Evolutionary conservation across 176 grass and related monocot species (phyloP), one percentile per base, ranked within the genome.

Genomic region (Lolium perenne): DNA sequence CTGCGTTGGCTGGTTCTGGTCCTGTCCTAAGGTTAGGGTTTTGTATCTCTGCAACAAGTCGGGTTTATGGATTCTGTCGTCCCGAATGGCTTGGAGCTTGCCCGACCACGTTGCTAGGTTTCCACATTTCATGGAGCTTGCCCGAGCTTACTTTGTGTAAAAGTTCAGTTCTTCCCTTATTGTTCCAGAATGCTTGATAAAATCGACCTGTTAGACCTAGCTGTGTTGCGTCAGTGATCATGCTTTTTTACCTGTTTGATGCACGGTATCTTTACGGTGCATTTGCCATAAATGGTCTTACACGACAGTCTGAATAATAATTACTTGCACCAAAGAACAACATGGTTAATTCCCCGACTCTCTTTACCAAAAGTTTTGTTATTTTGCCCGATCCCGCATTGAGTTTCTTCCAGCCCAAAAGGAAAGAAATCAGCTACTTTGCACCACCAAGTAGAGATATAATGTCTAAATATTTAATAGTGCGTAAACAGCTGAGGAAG

Each of bases 381-480:
- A 15, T 25, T 4, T 4, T 38, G 8, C 0, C 45, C 0, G 2
- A 32, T 10, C 8, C 46, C 72, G 23, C 73, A 76, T 35, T 54
- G 72, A 0, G 53, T 75, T 75, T 32, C 13, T 54, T 54, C 23
- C 73, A 7, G 54, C 25, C 73, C 48, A 75, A 54, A 50, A 35
- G 17, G 73, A 18, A 55, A 76, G 48, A 54, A 35, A 16, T 65
- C 20, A 66, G 45, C 10, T 46, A 18, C 48, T 56, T 15, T 77
- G 43, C 41, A 54, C 18, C 14, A 21, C 10, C 70, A 84, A 16
- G 20, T 66, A 14, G n/a, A n/a, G n/a, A 84, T 76, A 13, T 29
- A n/a, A 15, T 80, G 74, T 25, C 14, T 84, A 14, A 69, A 84
- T 50, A 69, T 45, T 48, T 51, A 68, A 18, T 61, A 60, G 38